These are phyloP conservation scores for Tinospora cordifolia DNA, from an alignment of 164 flowering plant genomes.

Conservation along the genomic window DNA sequence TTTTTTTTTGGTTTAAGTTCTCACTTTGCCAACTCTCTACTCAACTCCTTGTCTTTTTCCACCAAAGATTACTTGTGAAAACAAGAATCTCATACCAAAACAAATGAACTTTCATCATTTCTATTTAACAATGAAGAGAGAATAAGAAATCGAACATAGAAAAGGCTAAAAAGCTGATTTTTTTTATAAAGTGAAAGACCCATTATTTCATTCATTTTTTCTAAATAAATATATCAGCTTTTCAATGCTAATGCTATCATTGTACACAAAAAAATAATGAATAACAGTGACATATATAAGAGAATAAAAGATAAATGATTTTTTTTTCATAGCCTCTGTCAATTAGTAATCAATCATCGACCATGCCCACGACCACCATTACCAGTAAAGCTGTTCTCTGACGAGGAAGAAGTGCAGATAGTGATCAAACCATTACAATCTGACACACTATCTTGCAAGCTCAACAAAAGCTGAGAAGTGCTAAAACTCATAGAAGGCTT, in stretches of 20 bases:
- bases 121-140: not conserved
- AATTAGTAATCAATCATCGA: not conserved
- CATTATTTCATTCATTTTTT: not conserved
- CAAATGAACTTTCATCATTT: not conserved
- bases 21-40: not conserved
- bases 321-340: not conserved
- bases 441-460: constrained; percentile 73
- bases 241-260: not conserved
- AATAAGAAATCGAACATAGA: not conserved
- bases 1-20: not conserved
- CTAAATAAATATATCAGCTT: not conserved
- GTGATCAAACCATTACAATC: constrained; percentile 55
- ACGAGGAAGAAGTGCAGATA: constrained; percentile 30
- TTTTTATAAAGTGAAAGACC: not conserved
- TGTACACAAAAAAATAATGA: constrained; percentile 1
- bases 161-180: not conserved
- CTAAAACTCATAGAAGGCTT: constrained; percentile 63
- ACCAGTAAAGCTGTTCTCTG: constrained; percentile 33
- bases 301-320: not conserved
- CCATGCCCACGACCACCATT: constrained; percentile 15
- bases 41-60: not conserved
- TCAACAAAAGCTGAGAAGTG: constrained; percentile 55
- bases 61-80: not conserved
- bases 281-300: not conserved
- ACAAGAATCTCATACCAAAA: not conserved